phyloP scores from a whole-genome alignment of 495 filamentous ascomycete genomes.

The Neurospora sublineolata region DNA sequence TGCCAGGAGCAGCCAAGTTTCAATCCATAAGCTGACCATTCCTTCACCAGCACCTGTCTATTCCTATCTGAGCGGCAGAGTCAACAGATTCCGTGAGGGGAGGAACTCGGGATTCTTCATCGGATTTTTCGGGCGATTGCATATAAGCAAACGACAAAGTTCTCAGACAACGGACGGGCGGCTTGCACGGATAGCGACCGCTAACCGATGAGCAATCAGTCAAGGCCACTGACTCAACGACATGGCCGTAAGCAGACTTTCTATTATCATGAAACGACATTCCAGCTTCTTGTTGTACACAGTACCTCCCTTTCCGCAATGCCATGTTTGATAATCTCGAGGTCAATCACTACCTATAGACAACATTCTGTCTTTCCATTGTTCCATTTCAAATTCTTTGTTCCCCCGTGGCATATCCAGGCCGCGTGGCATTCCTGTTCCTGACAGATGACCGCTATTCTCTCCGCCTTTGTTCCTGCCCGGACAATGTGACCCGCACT shows the following conservation, averaged over 20 bases:
- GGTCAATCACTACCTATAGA: background rate
- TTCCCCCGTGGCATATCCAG: background rate
- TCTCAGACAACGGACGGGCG: background rate
- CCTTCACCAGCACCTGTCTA: background rate
- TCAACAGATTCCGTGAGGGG: background rate
- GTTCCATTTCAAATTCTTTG: background rate
- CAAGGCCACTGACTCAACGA: background rate
- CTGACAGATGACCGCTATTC: background rate
- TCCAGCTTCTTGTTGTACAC: background rate
- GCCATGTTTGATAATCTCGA: background rate
- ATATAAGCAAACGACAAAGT: background rate
- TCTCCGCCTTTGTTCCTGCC: background rate
- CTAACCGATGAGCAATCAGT: background rate
- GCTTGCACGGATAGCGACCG: background rate
- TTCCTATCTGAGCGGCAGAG: background rate
- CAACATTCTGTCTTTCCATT: background rate
- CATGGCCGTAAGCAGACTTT: background rate
- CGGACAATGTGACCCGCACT: background rate
- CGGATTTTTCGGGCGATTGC: background rate
- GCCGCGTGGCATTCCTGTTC: background rate
- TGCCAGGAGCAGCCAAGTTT: background rate
- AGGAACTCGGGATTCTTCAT: background rate
- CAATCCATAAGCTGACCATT: background rate
- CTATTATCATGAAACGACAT: background rate
- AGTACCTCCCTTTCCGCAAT: background rate